Evolutionary conservation across 768 basidiomycete species (phyloP), one percentile per base, ranked within the genome.

Genomic region (Rickenella mellea): DNA sequence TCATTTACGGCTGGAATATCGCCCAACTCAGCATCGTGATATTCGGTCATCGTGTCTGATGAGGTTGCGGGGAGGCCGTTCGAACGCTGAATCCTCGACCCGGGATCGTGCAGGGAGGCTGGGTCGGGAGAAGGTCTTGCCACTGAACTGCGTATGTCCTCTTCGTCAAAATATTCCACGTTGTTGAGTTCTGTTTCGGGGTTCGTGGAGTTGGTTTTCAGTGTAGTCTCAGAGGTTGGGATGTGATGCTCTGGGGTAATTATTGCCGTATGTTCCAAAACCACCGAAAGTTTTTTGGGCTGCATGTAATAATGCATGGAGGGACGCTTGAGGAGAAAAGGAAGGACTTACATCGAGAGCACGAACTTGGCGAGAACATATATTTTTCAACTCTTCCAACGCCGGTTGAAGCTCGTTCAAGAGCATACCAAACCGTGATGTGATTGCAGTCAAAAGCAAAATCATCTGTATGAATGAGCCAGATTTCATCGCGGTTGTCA

Each of bases 381-480:
- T 52, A 6, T 41, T 50, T 40, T 51, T 52, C 5, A 56, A 41
- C 10, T 50, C 50, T n/a, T 59, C 51, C 4, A 75, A 50, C 29
- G 57, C 58, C 7, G 69, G 65, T 2, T 55, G 50, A 1, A 81
- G 47, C 46, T 78, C 75, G 27, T 57, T 51, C 19, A 68, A 54
- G 24, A 82, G 53, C 4, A 57, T 52, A 20, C 61, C 62, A 54
- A 84, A 57, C 43, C 85, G 70, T 2, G 81, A 80, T 32, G 71
- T 61, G 28, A 84, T 70, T 10, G 77, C 82, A 19, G 68, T 63
- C 30, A 88, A 65, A 4, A 74, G 63, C 35, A 90, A 53, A n/a
- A 80, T 59, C 12, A 84, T 55, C 47, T 82, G 80, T 10, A 83
- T 64, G 52, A 90, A 90, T 14, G 83, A 78, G 14, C 80, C 83